phyloP scores from a whole-genome alignment of 129 eudicot species.

The Artemisia tridentata region DNA sequence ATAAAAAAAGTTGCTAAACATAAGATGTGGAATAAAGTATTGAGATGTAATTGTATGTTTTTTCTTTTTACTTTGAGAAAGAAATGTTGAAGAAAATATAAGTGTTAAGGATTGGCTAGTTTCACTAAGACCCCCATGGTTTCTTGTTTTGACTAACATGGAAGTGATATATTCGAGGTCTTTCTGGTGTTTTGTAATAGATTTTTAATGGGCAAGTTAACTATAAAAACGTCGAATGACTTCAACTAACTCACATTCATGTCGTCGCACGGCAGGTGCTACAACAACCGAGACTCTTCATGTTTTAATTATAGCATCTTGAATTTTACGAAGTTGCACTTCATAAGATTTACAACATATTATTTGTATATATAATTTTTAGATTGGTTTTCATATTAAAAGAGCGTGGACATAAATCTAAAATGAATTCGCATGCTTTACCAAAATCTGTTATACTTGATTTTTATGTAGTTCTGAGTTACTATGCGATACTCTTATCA shows the following conservation, averaged over 20 bases:
- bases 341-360: no score
- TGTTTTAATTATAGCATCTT: no score
- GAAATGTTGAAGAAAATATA: neutral
- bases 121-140: neutral
- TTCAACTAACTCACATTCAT: no score
- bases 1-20: slow-evolving; percentile 8
- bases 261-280: no score
- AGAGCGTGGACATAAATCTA: neutral
- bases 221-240: no score
- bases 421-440: neutral
- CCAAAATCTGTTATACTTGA: neutral
- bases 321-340: no score
- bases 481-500: neutral
- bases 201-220: no score
- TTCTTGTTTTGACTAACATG: neutral
- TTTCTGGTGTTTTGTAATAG: no score
- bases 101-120: neutral
- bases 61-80: slow-evolving; percentile 8
- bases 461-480: neutral
- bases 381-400: neutral
- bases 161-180: no score
- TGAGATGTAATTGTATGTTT: neutral
- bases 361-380: no score
- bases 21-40: slow-evolving; percentile 24
- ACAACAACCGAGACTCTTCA: no score